Evolutionary conservation across 2,329 filamentous ascomycete genomes (phyloP).

Genomic region (Nemania bipapillata): DNA sequence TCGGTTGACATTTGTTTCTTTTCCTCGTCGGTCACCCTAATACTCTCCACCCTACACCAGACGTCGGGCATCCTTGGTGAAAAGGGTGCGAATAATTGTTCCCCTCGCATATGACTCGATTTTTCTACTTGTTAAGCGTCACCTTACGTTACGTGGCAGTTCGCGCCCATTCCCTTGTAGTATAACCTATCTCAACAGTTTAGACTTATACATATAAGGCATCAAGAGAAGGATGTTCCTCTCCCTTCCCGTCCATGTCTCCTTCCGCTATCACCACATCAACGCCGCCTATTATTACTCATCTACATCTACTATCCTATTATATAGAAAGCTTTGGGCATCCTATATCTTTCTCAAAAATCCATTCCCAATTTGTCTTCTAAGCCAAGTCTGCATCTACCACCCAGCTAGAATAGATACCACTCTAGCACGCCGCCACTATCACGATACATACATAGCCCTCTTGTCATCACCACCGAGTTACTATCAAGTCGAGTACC

Average conservation of each 20-base stretch:
- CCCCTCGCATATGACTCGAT: slow-evolving; percentile 28
- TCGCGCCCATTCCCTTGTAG: slow-evolving; percentile 1
- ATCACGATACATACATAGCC: background rate
- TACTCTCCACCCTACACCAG: slow-evolving; percentile 19
- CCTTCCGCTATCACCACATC: background rate
- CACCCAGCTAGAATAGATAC: background rate
- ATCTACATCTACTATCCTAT: background rate
- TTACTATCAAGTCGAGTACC: background rate
- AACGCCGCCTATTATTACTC: background rate
- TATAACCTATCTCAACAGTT: background rate
- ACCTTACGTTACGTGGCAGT: slow-evolving; percentile 32
- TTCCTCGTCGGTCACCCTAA: background rate
- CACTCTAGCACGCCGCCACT: background rate
- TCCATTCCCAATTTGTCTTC: background rate
- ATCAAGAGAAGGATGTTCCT: background rate
- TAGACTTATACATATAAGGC: slow-evolving; percentile 15
- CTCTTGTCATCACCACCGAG: background rate
- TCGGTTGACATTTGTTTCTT: background rate
- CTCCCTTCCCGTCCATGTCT: background rate
- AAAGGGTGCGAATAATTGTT: slow-evolving; percentile 8
- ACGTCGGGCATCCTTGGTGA: background rate
- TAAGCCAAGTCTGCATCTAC: background rate
- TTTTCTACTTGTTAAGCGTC: slow-evolving; percentile 27
- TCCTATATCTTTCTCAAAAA: background rate
- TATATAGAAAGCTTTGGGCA: background rate